phyloP scores from a whole-genome alignment of 306 rosid genomes.

The Begonia loranthoides region DNA sequence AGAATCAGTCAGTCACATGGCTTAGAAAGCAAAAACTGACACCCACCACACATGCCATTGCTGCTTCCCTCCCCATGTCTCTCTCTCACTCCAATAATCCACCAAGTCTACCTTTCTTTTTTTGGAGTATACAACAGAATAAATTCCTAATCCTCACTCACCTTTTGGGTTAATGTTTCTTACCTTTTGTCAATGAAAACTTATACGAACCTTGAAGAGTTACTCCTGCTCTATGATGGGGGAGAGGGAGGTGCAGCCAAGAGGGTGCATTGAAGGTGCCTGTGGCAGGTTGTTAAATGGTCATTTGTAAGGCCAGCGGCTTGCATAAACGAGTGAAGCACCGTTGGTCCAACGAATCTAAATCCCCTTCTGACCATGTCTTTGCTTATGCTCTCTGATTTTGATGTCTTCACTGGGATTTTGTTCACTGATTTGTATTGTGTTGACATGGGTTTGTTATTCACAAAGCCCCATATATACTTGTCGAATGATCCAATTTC shows the following conservation, averaged over 20 bases:
- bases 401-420: conserved; percentile 92
- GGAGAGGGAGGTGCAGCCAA: conserved; percentile 13
- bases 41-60: too few species aligned
- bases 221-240: too few species aligned
- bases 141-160: too few species aligned
- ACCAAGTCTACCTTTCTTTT: too few species aligned
- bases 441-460: conserved; percentile 65
- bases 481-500: conserved; percentile 77
- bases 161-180: too few species aligned
- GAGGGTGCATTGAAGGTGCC: conserved; percentile 67
- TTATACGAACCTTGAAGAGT: too few species aligned
- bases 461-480: conserved; percentile 89
- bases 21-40: too few species aligned
- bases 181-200: too few species aligned
- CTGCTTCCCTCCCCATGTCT: too few species aligned
- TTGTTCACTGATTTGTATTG: conserved; percentile 82
- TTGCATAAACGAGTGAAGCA: conserved; percentile 89
- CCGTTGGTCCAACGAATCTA: conserved; percentile 92
- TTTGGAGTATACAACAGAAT: too few species aligned
- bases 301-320: conserved; percentile 90
- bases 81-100: too few species aligned
- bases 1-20: too few species aligned
- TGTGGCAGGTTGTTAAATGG: conserved; percentile 74
- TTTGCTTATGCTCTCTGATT: conserved; percentile 91
- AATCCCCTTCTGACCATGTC: conserved; percentile 92